These are phyloP conservation scores for Herpotrichia juniperi DNA, from an alignment of 2,329 filamentous ascomycete species.

Conservation along the genomic window DNA sequence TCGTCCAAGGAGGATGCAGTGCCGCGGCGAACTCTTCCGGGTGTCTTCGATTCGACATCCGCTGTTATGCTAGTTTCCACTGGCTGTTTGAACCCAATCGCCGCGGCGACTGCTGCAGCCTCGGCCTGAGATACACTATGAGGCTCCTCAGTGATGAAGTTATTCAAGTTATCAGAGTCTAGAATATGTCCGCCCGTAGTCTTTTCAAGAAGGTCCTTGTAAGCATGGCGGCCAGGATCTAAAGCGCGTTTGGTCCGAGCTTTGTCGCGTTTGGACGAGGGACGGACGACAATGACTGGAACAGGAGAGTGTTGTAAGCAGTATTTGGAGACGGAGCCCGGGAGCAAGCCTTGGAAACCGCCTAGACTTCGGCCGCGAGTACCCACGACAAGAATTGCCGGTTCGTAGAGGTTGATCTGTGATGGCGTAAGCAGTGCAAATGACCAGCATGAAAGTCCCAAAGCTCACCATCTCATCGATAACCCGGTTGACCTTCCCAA, in stretches of 20 bases:
- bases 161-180: slow-evolving; percentile 55
- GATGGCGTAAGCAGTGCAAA: slow-evolving; percentile 2
- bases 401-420: slow-evolving; percentile 90
- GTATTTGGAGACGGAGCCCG: slow-evolving; percentile 92
- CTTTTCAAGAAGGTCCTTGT: slow-evolving; percentile 76
- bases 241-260: slow-evolving; percentile 85
- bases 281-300: slow-evolving; percentile 89
- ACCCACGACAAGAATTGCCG: slow-evolving; percentile 88
- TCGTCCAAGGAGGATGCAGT: slow-evolving; percentile 26
- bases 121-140: slow-evolving; percentile 51
- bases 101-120: slow-evolving; percentile 56
- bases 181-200: slow-evolving; percentile 63
- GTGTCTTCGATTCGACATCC: slow-evolving; percentile 6
- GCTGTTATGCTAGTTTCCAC: slow-evolving; percentile 34
- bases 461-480: slow-evolving; percentile 84
- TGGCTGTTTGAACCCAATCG: slow-evolving; percentile 50
- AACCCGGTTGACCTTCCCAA: slow-evolving; percentile 87
- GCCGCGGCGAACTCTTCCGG: slow-evolving; percentile 12
- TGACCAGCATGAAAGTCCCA: neutral
- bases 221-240: slow-evolving; percentile 76
- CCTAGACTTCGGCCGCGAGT: slow-evolving; percentile 84
- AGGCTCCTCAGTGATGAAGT: slow-evolving; percentile 46
- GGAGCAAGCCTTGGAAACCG: slow-evolving; percentile 83
- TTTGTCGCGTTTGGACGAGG: slow-evolving; percentile 84
- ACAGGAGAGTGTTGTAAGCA: slow-evolving; percentile 93